Evolutionary conservation across 2,329 filamentous ascomycete genomes (phyloP), one percentile per base, ranked within the genome.

Genomic region (Claviceps sp.): DNA sequence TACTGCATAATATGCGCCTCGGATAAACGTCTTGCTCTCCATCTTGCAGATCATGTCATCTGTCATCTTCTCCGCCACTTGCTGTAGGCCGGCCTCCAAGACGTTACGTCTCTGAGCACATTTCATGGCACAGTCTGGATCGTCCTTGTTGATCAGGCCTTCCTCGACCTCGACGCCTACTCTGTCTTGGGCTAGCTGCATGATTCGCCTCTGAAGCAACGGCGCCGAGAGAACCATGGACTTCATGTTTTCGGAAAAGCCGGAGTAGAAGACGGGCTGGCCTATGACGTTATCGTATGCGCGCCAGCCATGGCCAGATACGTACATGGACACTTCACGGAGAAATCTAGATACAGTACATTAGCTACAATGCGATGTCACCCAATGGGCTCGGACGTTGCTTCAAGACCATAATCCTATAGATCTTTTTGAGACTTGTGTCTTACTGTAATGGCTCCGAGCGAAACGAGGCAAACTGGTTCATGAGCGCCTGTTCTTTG

Each of bases 21-120:
- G 76, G 59, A 98, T 95, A 63, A 97, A 97, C 2, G 80, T 74
- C 65, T 90, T 94, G 73, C 85, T 94, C 68, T 98, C 93, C 77
- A 97, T 91, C 70, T 98, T 98, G 78, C 91, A 97, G 56, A 98
- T 96, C 93, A 98, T 97, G 56, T 85, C 81, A 63, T 95, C 89
- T 24, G 89, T 88, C 78, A 93, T 84, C 58, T 85, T 83, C 57
- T 93, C 88, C 4, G 88, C 86, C 4, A 96, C 84, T 62, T 95
- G 83, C 51, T 82, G 76, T 46, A 98, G 72, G 53, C 84, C 84
- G 40, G 75, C 73, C 62, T 89, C 82, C 52, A 97, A 80, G 60
- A 85, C 81, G 52, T 70, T 72, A 50, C 75, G 78, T 52, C 79
- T 72, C 56, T 76, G 76, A 4, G 70, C 70, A 52, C 75, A 73